Base-by-base conservation (phyloP, 768 basidiomycete genomes). In the Kwoniella europaea region DNA sequence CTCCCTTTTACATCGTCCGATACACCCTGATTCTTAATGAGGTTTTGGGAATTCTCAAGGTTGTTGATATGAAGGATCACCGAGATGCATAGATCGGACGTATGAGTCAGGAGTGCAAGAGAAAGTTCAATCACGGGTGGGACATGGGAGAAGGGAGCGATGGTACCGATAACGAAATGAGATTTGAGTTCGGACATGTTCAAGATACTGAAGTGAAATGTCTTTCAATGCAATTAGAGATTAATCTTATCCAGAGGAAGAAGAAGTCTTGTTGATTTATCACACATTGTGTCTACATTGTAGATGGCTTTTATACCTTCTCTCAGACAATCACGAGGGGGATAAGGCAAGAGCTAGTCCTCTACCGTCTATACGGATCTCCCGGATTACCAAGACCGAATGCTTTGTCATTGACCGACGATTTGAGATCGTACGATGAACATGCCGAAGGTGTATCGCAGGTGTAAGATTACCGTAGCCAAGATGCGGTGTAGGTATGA, bases 161-260 rank as follows among this genome's bases (percentile, higher is more conserved):
- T 68, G 3, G 71, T 72, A 10, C 61, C 71, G 50, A 72, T 63
- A 27, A 72, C 71, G 63, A 63, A 68, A 55, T 72, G 71, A n/a
- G 67, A 67, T 41, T 57, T 44, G 13, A 57, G 29, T 42, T 41
- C 64, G 18, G 64, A 53, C 64, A 65, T 41, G 52, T 65, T 13
- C 27, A 9, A 35, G 4, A 35, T 35, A 35, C 35, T 35, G 35
- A 35, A 35, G 35, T 35, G 4, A 35, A 4, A 4, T 20, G 27
- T 29, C 55, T 56, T 56, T 56, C 35, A 35, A 35, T 35, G 35
- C 6, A 35, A 9, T 35, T 35, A 4, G 35, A 35, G 35, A 35
- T 35, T 35, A 35, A 35, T 35, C 35, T 35, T 35, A 35, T 35
- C 35, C 35, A 35, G 35, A 35, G 4, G 5, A 35, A 35, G 35